Evolutionary conservation across 768 basidiomycete species (phyloP), one percentile per base, ranked within the genome.

Genomic region (Xanthoconium purpureum): DNA sequence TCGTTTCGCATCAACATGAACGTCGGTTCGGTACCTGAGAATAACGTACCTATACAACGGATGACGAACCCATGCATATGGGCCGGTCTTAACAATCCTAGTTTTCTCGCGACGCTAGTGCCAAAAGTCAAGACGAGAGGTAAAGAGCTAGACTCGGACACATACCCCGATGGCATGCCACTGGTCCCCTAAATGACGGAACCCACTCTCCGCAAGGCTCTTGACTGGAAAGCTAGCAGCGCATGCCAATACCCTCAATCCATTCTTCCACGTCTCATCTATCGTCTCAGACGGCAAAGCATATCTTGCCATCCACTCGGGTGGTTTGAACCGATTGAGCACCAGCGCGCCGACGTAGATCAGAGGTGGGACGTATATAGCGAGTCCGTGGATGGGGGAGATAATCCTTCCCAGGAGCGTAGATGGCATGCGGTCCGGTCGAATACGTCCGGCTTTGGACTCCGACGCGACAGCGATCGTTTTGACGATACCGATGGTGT

Each of bases 21-120:
- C 14, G 29, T 6, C 11, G 9, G 4, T 30, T 6, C 10, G 3
- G 20, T 12, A 36, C 17, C 36, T 7, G 28, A 32, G 36, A 42
- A 46, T 7, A 8, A 52, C 71, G 32, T 40, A 64, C 72, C 56
- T 63, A 46, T 72, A 74, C 3, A 53, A 36, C 1, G 74, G 74
- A 42, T 74, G 74, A 39, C 73, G 73, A 48, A 74, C 64, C 52
- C 68, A 65, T 28, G 63, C 63, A 55, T 74, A 74, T 0, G 71
- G 72, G 10, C 74, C 74, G 0, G 61, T 68, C 35, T 65, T 59
- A 47, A 74, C 68, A 36, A 75, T 17, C 47, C 62, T 65, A 12
- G 66, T 39, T 35, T 69, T 71, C 49, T 74, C 71, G 33, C 71
- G 60, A 47, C 61, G 59, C 67, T 71, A 2, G 24, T 9, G 3